phyloP scores from a whole-genome alignment of 371 early-diverging fungal genomes.

The Rhizopus sp. region DNA sequence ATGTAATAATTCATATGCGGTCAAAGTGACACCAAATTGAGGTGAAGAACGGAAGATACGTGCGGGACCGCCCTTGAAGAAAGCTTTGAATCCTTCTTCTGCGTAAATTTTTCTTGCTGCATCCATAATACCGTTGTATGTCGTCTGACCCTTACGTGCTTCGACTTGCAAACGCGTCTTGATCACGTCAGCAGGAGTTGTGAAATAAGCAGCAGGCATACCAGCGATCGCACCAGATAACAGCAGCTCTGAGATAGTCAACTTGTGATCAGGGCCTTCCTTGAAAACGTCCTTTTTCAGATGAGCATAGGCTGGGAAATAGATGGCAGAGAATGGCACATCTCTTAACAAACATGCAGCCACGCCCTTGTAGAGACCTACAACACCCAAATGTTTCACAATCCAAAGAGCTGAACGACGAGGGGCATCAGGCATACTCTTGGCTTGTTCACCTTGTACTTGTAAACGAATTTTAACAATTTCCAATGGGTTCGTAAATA shows the following conservation, averaged over 20 bases:
- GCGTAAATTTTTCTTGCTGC: conserved; percentile 84
- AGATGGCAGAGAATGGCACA: conserved; percentile 96
- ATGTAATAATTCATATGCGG: conserved; percentile 91
- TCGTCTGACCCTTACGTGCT: conserved; percentile 85
- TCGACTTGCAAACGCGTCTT: conserved; percentile 98
- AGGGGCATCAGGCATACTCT: conserved; percentile 51
- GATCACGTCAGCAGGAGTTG: conserved; percentile 98
- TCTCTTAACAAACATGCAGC: conserved; percentile 94
- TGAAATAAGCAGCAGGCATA: conserved; percentile 96
- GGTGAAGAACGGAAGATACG: conserved; percentile 88
- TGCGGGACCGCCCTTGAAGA: conserved; percentile 95
- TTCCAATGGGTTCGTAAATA: conserved; percentile 94
- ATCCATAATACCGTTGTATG: conserved; percentile 85
- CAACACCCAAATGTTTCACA: conserved; percentile 88
- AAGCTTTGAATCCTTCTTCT: conserved; percentile 93
- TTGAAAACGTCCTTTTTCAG: conserved; percentile 85
- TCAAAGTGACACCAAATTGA: conserved; percentile 95
- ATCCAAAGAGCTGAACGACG: conserved; percentile 86
- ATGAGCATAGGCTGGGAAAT: conserved; percentile 95
- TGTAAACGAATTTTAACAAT: conserved; percentile 98
- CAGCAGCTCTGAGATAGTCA: conserved; percentile 77
- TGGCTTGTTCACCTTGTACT: conserved; percentile 80
- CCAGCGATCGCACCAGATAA: conserved; percentile 94
- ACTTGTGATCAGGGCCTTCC: conserved; percentile 79
- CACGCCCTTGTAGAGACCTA: conserved; percentile 95